phyloP scores from a whole-genome alignment of 805 yeast genomes.

The Starmera dryadoides region DNA sequence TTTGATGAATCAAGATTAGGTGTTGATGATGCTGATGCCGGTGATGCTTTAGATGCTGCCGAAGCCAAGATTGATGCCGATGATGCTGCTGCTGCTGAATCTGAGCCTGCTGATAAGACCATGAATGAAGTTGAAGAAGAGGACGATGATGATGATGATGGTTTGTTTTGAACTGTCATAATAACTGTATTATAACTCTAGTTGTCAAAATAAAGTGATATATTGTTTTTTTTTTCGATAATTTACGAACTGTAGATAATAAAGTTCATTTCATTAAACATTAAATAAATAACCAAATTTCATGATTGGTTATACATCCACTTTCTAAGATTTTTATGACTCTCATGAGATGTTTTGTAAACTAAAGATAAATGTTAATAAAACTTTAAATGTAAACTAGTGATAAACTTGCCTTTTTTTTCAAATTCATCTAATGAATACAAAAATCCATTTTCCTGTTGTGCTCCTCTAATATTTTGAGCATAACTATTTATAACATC shows the following conservation, averaged over 20 bases:
- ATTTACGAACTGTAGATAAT: too few species aligned
- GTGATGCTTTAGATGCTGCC: constrained; percentile 7
- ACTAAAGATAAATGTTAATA: constrained; percentile 14
- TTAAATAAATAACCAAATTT: neutral
- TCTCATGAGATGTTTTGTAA: constrained; percentile 45
- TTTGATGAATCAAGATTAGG: constrained; percentile 9
- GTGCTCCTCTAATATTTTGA: constrained; percentile 24
- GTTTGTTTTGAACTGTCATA: neutral
- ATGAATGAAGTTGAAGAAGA: constrained; percentile 11
- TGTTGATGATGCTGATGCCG: constrained; percentile 10
- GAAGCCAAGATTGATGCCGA: constrained; percentile 18
- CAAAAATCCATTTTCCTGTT: constrained; percentile 47
- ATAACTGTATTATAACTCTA: too few species aligned
- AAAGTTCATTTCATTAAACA: neutral
- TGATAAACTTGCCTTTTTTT: constrained; percentile 27
- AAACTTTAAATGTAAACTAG: neutral
- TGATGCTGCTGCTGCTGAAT: neutral
- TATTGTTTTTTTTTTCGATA: too few species aligned
- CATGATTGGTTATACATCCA: constrained; percentile 29
- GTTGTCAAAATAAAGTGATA: too few species aligned
- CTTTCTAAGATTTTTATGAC: constrained; percentile 33
- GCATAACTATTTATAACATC: constrained; percentile 70
- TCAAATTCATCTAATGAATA: constrained; percentile 74
- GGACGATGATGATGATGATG: constrained; percentile 13
- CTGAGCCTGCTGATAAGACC: neutral